phyloP scores from a whole-genome alignment of 495 filamentous ascomycete genomes.

The Xylaria venustula region DNA sequence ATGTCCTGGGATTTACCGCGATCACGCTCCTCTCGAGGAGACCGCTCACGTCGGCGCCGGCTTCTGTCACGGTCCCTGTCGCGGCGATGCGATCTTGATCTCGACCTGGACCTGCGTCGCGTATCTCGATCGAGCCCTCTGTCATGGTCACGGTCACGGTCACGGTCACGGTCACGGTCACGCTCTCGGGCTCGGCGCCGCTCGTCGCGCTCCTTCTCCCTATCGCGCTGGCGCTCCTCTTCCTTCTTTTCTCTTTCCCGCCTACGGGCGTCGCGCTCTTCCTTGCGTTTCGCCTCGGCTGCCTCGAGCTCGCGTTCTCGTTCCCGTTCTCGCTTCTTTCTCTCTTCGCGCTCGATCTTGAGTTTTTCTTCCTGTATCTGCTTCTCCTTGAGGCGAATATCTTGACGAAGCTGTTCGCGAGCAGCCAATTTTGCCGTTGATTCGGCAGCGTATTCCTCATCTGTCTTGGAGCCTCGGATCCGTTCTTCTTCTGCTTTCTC shows the following conservation, averaged over 20 bases:
- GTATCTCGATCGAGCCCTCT: constrained; percentile 30
- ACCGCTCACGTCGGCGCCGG: constrained; percentile 31
- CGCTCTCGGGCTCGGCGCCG: constrained; percentile 41
- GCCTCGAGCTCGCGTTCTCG: constrained; percentile 58
- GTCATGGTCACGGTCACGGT: constrained; percentile 35
- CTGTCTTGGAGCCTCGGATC: constrained; percentile 69
- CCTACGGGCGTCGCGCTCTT: constrained; percentile 54
- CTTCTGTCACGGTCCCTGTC: constrained; percentile 32
- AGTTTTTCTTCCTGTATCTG: constrained; percentile 67
- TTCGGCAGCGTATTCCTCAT: constrained; percentile 75
- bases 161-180: constrained; percentile 32
- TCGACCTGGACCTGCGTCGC: constrained; percentile 24
- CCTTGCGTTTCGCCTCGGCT: constrained; percentile 59
- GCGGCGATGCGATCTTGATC: constrained; percentile 32
- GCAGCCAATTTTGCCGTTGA: constrained; percentile 64
- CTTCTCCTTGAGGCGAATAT: constrained; percentile 60
- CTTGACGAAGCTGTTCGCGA: constrained; percentile 63
- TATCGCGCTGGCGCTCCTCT: constrained; percentile 55
- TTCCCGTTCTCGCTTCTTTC: constrained; percentile 55
- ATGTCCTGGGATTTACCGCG: constrained; percentile 32
- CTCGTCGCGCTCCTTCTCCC: constrained; percentile 54
- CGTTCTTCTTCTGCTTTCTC: constrained; percentile 69
- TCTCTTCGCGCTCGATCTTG: constrained; percentile 61
- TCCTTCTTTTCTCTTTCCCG: constrained; percentile 57
- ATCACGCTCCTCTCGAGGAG: constrained; percentile 29